Evolutionary conservation across 352 stramenopile genomes (phyloP), one percentile per base, ranked within the genome.

Genomic region (Globisporangium abappressorium): DNA sequence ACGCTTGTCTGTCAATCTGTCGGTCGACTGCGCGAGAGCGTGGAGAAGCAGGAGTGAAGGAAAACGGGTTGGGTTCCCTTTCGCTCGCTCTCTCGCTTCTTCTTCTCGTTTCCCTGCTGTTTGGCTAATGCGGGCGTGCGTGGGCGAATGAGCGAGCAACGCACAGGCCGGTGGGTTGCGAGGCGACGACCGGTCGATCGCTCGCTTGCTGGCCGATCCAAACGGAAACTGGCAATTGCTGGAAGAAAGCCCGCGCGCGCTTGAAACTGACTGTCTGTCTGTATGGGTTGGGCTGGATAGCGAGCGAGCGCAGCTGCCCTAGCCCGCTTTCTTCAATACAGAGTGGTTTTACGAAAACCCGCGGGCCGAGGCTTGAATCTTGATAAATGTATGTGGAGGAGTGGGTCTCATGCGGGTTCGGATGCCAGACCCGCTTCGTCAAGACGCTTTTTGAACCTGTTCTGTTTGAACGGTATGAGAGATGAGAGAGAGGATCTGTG

Each of bases 71-170:
- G 36, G n/a, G 26, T 24, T 30, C 47, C 47, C 47, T 55, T 12
- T 30, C 49, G 49, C 49, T 57, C 9, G 18, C 49, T 57, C 49
- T 33, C 47, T 53, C 14, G 20, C 46, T 53, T 53, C 46, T 26
- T 57, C 49, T 57, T 57, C 49, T 30, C 15, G 49, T 33, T 57
- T 57, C 49, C 49, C 49, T 57, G 26, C 49, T 57, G 49, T 57
- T 57, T 57, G 49, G 49, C 49, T 33, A 57, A 57, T 57, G 49
- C 22, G 22, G 22, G 47, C 26, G n/a, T 24, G 22, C 12, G 49
- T 26, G 49, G 28, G 49, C n/a, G 22, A 30, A 15, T 33, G 49
- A 15, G 49, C 47, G 47, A n/a, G 46, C 46, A 53, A n/a, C 18
- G 4, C 46, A 24, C 36, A 43, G 15, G 49, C 49, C 49, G 49